Percentiles rank a stretch among this genome's conserved stretches.
phyloP scores from a whole-genome alignment of 75 land plant species.

The Chamaecyparis obtusa region DNA sequence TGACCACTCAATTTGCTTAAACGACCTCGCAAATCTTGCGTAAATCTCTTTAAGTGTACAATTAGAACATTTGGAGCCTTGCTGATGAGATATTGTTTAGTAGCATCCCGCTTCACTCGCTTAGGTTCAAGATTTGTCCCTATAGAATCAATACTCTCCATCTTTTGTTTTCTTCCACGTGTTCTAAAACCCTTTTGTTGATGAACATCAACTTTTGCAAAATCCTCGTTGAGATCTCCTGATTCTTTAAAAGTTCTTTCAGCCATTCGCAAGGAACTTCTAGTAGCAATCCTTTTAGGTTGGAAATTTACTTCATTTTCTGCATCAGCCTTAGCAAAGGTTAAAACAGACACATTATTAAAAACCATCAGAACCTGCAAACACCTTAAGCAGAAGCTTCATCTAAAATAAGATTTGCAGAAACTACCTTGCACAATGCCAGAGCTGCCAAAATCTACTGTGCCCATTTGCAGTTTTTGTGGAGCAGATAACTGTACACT shows the following conservation, averaged over 20 bases:
- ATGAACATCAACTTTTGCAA: not conserved
- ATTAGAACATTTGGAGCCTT: slow-evolving; percentile 82
- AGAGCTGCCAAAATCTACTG: not conserved
- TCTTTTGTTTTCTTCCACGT: not conserved
- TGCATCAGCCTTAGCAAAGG: not conserved
- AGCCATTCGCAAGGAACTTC: not conserved
- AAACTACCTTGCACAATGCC: not conserved
- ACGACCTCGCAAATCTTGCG: slow-evolving; percentile 84
- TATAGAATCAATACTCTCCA: slow-evolving; percentile 17
- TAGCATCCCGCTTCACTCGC: slow-evolving; percentile 76
- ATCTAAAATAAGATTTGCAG: not conserved
- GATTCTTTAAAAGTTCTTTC: not conserved
- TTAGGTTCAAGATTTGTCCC: slow-evolving; percentile 21
- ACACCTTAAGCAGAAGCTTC: not conserved
- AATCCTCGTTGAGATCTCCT: not conserved
- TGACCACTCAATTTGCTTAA: slow-evolving; percentile 86
- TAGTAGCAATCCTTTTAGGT: not conserved
- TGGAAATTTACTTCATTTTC: not conserved
- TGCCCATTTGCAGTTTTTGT: not conserved
- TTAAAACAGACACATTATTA: not conserved
- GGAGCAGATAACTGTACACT: not conserved
- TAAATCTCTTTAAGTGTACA: slow-evolving; percentile 89
- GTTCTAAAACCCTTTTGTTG: not conserved
- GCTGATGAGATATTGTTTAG: slow-evolving; percentile 63
- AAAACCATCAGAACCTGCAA: not conserved